Conservation (phyloP, 1,284 basidiomycete genomes). For the Schizophyllum commune region DNA sequence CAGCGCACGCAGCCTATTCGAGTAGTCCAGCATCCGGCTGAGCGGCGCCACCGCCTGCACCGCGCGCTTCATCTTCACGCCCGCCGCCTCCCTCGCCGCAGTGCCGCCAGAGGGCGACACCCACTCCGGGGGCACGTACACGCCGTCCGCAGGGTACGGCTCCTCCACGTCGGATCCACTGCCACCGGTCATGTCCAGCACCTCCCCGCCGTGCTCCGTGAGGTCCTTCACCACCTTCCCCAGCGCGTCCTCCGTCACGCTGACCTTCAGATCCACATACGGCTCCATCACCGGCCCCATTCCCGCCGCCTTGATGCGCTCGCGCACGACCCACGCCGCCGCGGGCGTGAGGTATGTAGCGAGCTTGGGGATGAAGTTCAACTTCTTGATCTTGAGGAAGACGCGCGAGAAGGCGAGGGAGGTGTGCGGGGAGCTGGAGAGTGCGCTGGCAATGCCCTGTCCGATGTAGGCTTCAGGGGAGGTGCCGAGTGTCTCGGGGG, state of each 20-base stretch:
- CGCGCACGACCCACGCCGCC: constrained; percentile 53
- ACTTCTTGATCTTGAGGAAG: constrained; percentile 43
- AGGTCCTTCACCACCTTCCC: constrained; percentile 73
- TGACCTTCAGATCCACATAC: constrained; percentile 58
- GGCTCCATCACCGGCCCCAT: constrained; percentile 71
- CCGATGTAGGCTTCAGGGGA: constrained; percentile 45
- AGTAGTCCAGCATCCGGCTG: constrained; percentile 75
- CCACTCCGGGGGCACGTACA: constrained; percentile 68
- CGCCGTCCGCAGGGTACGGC: constrained; percentile 46
- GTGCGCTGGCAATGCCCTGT: constrained; percentile 57
- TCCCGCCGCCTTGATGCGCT: constrained; percentile 48
- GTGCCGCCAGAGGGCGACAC: constrained; percentile 55
- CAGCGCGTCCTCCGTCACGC: constrained; percentile 54
- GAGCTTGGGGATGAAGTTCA: constrained; percentile 31
- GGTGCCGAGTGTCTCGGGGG: constrained; percentile 41
- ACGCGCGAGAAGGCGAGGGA: constrained; percentile 59
- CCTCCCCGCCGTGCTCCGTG: constrained; percentile 67
- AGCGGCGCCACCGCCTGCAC: constrained; percentile 69
- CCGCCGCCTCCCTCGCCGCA: constrained; percentile 18
- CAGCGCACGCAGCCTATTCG: constrained; percentile 67
- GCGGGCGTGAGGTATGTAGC: constrained; percentile 57
- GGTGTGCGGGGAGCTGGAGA: constrained; percentile 72
- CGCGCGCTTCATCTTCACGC: constrained; percentile 43
- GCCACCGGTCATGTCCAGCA: constrained; percentile 53
- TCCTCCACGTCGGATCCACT: constrained; percentile 31